Percentiles rank a stretch among this genome's conserved stretches.
These are phyloP conservation scores for Solanum hybrid DNA, from an alignment of 305 asterid species.

Conservation along the genomic window DNA sequence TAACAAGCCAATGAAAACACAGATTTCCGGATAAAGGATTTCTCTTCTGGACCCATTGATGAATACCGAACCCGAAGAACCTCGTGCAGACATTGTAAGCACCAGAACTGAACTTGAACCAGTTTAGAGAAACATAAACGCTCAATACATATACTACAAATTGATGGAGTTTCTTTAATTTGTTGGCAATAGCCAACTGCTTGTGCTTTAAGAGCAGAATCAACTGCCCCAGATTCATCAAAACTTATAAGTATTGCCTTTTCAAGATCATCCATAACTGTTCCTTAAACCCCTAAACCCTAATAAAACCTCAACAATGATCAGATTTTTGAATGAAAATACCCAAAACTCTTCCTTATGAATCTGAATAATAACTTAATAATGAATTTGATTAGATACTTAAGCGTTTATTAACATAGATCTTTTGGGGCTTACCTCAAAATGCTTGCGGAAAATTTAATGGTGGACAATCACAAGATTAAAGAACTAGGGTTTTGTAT, in stretches of 20 bases:
- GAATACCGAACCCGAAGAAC: slow-evolving; percentile 47
- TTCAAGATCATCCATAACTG: slow-evolving; percentile 84
- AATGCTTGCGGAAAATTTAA: not conserved
- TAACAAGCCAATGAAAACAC: slow-evolving; percentile 65
- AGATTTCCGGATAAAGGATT: slow-evolving; percentile 55
- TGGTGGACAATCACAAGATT: not conserved
- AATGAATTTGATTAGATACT: not conserved
- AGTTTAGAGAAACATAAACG: slow-evolving; percentile 49
- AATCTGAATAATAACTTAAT: slow-evolving; percentile 1
- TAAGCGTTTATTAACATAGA: not conserved
- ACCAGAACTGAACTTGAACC: slow-evolving; percentile 92
- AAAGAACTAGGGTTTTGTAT: slow-evolving; percentile 4
- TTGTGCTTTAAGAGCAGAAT: slow-evolving; percentile 53
- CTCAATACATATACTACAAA: slow-evolving; percentile 73
- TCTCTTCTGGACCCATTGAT: slow-evolving; percentile 62
- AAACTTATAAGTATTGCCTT: slow-evolving; percentile 82
- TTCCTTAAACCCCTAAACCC: slow-evolving; percentile 33
- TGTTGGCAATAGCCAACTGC: slow-evolving; percentile 67
- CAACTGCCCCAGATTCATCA: slow-evolving; percentile 70
- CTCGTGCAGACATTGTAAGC: slow-evolving; percentile 80
- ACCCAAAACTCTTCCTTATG: not conserved
- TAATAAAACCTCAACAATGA: slow-evolving; percentile 1
- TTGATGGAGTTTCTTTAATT: slow-evolving; percentile 57
- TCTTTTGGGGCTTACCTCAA: slow-evolving; percentile 12
- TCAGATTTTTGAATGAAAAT: not conserved